Percentiles rank a stretch among this genome's conserved stretches.
These are phyloP conservation scores for Annulohypoxylon stygium DNA, from an alignment of 495 filamentous ascomycete species.

Conservation along the genomic window DNA sequence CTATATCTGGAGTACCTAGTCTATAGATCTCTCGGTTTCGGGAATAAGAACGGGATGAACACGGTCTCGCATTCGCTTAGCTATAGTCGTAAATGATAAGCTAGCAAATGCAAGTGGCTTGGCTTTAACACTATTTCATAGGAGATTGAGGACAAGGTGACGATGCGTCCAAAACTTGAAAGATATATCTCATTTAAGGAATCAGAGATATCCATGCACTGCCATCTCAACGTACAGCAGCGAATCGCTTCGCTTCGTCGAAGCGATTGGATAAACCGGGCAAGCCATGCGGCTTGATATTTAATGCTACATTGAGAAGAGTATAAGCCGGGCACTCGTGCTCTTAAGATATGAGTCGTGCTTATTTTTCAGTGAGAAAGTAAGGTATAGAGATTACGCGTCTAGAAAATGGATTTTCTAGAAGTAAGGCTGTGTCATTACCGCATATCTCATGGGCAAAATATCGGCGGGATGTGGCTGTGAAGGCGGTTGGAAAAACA, in stretches of 20 bases:
- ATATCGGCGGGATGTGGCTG: not conserved
- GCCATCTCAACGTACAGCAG: not conserved
- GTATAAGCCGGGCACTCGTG: not conserved
- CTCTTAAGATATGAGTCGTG: not conserved
- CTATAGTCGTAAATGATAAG: not conserved
- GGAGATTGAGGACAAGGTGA: not conserved
- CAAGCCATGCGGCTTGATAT: not conserved
- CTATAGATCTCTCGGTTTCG: not conserved
- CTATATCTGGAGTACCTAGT: not conserved
- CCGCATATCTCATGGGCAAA: not conserved
- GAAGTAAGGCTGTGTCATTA: conserved; percentile 5
- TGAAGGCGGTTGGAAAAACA: not conserved
- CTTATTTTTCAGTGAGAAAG: not conserved
- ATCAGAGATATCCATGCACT: not conserved
- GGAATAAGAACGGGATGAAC: not conserved
- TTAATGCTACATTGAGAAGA: not conserved
- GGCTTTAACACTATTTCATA: not conserved
- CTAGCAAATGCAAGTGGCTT: not conserved
- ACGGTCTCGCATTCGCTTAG: not conserved
- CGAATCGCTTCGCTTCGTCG: not conserved
- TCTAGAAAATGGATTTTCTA: not conserved
- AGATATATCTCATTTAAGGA: not conserved
- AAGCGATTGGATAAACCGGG: not conserved
- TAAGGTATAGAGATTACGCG: not conserved
- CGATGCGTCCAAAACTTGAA: not conserved